A percentile compares a stretch with the other conserved stretches of the same genome.
Evolutionary conservation across 208 protist genomes (phyloP).

Genomic region (Balamuthia mandrillaris): DNA sequence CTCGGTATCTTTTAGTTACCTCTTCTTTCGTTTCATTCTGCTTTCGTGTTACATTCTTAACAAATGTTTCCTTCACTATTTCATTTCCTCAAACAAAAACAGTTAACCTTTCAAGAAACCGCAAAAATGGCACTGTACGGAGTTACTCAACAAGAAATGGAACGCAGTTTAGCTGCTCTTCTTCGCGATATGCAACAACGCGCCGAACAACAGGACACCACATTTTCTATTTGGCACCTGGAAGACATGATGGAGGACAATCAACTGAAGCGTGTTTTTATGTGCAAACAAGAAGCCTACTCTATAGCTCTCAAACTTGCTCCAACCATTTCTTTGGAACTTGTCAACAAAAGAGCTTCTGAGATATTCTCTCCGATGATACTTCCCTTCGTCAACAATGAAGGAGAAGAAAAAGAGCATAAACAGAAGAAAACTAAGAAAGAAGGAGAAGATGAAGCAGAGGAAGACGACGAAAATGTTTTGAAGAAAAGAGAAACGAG

Average conservation of each 20-base stretch:
- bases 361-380: too few relatives aligned
- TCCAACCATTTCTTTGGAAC: not conserved
- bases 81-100: not conserved
- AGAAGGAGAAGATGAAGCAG: too few relatives aligned
- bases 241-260: not conserved
- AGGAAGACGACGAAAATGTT: not conserved
- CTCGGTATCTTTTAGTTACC: not conserved
- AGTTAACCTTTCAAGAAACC: slow-evolving; percentile 1
- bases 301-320: not conserved
- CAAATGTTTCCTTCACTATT: not conserved
- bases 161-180: slow-evolving; percentile 6
- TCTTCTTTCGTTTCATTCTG: too few relatives aligned
- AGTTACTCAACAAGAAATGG: not conserved
- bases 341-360: too few relatives aligned
- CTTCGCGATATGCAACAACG: not conserved
- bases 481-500: not conserved
- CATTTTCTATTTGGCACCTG: not conserved
- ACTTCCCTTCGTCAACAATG: too few relatives aligned
- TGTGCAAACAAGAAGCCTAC: not conserved
- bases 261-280: not conserved
- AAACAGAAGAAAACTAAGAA: too few relatives aligned
- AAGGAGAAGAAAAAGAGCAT: not conserved
- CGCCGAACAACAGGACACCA: not conserved
- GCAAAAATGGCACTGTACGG: slow-evolving; percentile 7
- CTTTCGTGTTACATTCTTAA: not conserved